phyloP scores from a whole-genome alignment of 1,284 basidiomycete genomes.

The Rugosomyces carneus region DNA sequence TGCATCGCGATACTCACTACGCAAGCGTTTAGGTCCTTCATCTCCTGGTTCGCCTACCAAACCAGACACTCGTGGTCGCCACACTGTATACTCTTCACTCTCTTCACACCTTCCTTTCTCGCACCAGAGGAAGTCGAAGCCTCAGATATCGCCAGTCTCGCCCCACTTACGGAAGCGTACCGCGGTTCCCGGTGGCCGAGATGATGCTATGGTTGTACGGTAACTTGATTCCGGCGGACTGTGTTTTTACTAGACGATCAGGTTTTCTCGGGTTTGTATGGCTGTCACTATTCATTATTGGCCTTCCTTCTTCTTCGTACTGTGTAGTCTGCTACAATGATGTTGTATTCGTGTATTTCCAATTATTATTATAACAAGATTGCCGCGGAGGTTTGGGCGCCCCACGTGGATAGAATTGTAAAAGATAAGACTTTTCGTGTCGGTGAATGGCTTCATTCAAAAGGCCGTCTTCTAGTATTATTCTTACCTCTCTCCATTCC shows the following conservation, averaged over 20 bases:
- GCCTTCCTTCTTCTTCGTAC: neutral
- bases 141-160: conserved; percentile 12
- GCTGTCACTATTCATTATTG: no score
- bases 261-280: no score
- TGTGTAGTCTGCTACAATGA: no score
- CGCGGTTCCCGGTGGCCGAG: conserved; percentile 3
- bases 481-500: neutral
- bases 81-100: conserved; percentile 10
- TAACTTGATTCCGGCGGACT: neutral
- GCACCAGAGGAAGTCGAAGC: conserved; percentile 18
- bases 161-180: conserved; percentile 17
- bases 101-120: conserved; percentile 12
- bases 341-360: neutral
- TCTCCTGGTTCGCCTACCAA: conserved; percentile 13
- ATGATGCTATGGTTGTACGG: conserved; percentile 8
- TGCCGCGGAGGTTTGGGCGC: no score
- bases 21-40: conserved; percentile 25
- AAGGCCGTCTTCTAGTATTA: conserved; percentile 3
- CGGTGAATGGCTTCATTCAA: neutral
- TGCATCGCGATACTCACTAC: conserved; percentile 20
- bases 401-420: neutral
- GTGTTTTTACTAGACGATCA: no score
- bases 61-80: conserved; percentile 16
- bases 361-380: no score
- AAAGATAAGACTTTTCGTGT: conserved; percentile 1